phyloP scores from a whole-genome alignment of 345 rosid species.

The Erucastrum elatum region DNA sequence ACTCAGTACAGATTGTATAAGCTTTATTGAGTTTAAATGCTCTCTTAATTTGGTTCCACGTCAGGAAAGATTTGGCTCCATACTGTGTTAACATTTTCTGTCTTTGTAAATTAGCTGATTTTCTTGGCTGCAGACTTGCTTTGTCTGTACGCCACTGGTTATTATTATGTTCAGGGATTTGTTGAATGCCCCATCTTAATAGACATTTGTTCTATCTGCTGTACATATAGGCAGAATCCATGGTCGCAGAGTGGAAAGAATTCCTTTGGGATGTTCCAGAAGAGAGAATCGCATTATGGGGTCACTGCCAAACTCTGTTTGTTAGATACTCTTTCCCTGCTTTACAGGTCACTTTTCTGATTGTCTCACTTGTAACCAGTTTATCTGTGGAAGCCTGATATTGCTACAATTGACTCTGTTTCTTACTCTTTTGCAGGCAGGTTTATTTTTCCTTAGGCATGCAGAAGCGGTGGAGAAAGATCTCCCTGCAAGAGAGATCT shows the following conservation, averaged over 20 bases:
- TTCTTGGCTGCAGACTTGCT: conserved; percentile 2
- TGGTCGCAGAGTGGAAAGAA: conserved; percentile 99
- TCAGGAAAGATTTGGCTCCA: conserved; percentile 19
- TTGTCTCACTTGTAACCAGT: conserved; percentile 22
- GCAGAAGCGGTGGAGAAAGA: conserved; percentile 95
- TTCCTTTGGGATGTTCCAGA: conserved; percentile 99
- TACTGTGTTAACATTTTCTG: conserved; percentile 12
- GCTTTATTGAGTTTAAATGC: conserved; percentile 19
- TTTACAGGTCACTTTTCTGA: conserved; percentile 57
- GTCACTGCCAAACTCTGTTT: conserved; percentile 92
- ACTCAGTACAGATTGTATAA: conserved; percentile 7
- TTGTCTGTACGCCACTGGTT: conserved; percentile 27
- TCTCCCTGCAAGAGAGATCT: conserved; percentile 90
- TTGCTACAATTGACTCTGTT: conserved; percentile 26
- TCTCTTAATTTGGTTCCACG: conserved; percentile 7
- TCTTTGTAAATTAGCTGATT: conserved; percentile 9
- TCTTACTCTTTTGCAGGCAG: conserved; percentile 64
- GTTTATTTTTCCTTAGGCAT: conserved; percentile 87
- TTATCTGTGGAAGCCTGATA: conserved; percentile 27
- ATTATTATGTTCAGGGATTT: conserved; percentile 9
- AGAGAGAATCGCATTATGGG: conserved; percentile 97
- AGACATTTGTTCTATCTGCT: conserved; percentile 14
- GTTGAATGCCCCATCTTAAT: conserved; percentile 19
- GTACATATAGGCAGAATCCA: conserved; percentile 82
- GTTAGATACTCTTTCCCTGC: conserved; percentile 86